These are phyloP conservation scores for Apiotrichum gamsii DNA, from an alignment of 1,284 basidiomycete genomes.

Conservation along the genomic window DNA sequence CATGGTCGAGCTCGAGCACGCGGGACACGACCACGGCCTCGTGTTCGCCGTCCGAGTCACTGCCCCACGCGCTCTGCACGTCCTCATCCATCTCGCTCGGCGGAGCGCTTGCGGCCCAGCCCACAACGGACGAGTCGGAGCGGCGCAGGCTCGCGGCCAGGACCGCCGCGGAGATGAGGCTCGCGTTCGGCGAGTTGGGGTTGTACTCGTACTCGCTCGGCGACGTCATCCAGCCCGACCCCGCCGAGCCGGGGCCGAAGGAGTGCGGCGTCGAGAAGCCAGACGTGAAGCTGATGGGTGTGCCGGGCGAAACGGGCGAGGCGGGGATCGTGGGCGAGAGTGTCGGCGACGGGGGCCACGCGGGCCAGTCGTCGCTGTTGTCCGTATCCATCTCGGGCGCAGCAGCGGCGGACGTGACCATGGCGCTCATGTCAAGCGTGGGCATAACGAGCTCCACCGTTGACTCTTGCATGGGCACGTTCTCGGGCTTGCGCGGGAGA, in stretches of 20 bases:
- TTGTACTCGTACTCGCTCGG: neutral
- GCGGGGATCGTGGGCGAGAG: neutral
- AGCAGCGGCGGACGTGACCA: neutral
- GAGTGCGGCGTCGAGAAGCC: constrained; percentile 1
- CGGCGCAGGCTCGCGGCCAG: neutral
- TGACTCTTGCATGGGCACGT: neutral
- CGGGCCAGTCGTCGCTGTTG: neutral
- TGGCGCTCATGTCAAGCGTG: constrained; percentile 21
- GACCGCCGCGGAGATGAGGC: neutral
- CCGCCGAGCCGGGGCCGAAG: neutral
- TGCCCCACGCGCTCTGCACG: constrained; percentile 22
- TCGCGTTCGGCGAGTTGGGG: neutral
- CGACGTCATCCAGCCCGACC: neutral
- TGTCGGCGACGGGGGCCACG: neutral
- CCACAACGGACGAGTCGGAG: constrained; percentile 5
- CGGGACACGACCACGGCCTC: neutral
- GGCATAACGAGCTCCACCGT: constrained; percentile 28
- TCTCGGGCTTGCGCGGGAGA: too few species aligned
- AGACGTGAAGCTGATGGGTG: neutral
- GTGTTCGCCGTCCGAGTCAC: neutral
- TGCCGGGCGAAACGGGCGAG: too few species aligned
- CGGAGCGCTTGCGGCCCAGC: constrained; percentile 24
- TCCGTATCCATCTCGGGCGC: neutral
- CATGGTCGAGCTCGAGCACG: neutral
- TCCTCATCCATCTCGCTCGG: constrained; percentile 28